Conservation (phyloP, 129 eudicot genomes). For the Artemisia annua region DNA sequence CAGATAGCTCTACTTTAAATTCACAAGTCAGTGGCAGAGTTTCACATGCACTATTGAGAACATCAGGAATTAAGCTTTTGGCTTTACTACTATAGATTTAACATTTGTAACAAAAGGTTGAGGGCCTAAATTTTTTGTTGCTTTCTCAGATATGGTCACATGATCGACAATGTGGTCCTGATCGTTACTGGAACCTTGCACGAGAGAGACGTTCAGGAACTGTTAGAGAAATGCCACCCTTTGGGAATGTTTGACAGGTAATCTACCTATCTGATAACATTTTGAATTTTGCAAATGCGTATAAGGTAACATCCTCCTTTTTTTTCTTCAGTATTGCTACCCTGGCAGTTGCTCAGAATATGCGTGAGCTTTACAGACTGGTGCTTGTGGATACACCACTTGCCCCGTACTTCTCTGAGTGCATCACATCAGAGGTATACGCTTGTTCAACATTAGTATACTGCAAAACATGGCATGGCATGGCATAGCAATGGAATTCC, state of each 20-base stretch:
- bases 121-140: slow-evolving; percentile 9
- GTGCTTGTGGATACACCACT: slow-evolving; percentile 97
- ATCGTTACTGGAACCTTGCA: slow-evolving; percentile 98
- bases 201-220: slow-evolving; percentile 96
- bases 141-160: slow-evolving; percentile 82
- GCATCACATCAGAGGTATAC: slow-evolving; percentile 95
- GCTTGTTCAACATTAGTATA: slow-evolving; percentile 1
- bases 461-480: neutral
- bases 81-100: neutral
- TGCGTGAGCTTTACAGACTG: slow-evolving; percentile 96
- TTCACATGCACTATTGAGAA: neutral
- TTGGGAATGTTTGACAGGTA: slow-evolving; percentile 99
- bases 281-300: neutral
- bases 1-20: neutral
- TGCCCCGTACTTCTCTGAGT: slow-evolving; percentile 98
- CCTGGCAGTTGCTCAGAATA: slow-evolving; percentile 94
- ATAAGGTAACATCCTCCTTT: neutral
- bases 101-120: no score
- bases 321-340: slow-evolving; percentile 77
- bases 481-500: neutral
- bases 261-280: slow-evolving; percentile 9
- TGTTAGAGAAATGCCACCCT: slow-evolving; percentile 96
- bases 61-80: neutral
- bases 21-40: neutral
- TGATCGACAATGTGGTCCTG: slow-evolving; percentile 97